These are phyloP conservation scores for Alternaria postmessia DNA, from an alignment of 2,329 filamentous ascomycete species.

Conservation along the genomic window DNA sequence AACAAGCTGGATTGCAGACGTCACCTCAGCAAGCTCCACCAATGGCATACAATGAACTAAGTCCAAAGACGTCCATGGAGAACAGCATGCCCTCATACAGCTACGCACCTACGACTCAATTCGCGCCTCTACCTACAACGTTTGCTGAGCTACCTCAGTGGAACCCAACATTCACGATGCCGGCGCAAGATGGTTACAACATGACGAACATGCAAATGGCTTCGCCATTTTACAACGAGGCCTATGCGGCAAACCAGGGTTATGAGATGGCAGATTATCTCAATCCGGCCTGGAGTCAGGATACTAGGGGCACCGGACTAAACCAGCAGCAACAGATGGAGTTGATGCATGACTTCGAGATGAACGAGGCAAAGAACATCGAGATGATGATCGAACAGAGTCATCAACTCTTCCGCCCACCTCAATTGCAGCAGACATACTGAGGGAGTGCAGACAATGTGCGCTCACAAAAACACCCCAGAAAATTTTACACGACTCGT, in stretches of 20 bases:
- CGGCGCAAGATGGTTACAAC: constrained; percentile 40
- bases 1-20: constrained; percentile 32
- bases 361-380: constrained; percentile 50
- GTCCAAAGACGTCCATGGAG: constrained; percentile 42
- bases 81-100: constrained; percentile 39
- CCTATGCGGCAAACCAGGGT: constrained; percentile 46
- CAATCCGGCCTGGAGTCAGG: constrained; percentile 67
- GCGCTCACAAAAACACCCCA: not conserved
- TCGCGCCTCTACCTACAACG: constrained; percentile 45
- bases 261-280: constrained; percentile 51
- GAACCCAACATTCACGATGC: constrained; percentile 48
- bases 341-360: constrained; percentile 81
- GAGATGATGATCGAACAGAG: constrained; percentile 54
- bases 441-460: constrained; percentile 20
- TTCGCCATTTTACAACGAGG: constrained; percentile 44
- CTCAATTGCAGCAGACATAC: constrained; percentile 39
- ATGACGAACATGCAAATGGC: constrained; percentile 35
- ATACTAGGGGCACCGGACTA: constrained; percentile 57
- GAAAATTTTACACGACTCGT: not conserved
- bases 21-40: constrained; percentile 36
- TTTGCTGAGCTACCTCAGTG: constrained; percentile 49
- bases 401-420: constrained; percentile 48
- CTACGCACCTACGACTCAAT: constrained; percentile 41
- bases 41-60: constrained; percentile 39
- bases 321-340: constrained; percentile 84